phyloP scores from a whole-genome alignment of 495 filamentous ascomycete genomes.

The Penicillium chermesinum region DNA sequence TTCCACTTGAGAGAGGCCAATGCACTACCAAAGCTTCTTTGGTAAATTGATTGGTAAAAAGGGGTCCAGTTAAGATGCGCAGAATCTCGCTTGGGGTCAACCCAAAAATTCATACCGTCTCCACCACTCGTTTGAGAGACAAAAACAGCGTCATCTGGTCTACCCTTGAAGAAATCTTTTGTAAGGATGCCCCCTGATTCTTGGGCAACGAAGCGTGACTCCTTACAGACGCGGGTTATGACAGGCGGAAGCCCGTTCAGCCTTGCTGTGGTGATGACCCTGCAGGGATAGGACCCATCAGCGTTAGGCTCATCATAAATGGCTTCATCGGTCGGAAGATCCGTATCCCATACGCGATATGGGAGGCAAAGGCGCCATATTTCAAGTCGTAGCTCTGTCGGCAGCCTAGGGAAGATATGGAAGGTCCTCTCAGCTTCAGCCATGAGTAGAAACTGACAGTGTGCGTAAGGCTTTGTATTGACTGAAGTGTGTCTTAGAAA shows the following conservation, averaged over 20 bases:
- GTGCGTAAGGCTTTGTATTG: too few species aligned
- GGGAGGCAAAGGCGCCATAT: conserved; percentile 6
- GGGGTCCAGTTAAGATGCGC: conserved; percentile 7
- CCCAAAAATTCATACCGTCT: neutral
- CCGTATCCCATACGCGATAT: conserved; percentile 5
- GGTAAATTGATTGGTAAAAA: conserved; percentile 2
- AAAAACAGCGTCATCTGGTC: neutral
- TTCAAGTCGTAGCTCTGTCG: conserved; percentile 6
- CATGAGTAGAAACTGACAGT: conserved; percentile 1
- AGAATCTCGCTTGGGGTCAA: conserved; percentile 5
- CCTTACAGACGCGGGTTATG: conserved; percentile 5
- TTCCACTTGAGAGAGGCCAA: conserved; percentile 3
- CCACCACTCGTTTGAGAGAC: neutral
- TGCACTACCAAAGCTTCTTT: conserved; percentile 2
- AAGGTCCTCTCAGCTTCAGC: conserved; percentile 2
- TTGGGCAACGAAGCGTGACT: conserved; percentile 4
- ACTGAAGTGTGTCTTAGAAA: too few species aligned
- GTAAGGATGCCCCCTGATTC: conserved; percentile 3
- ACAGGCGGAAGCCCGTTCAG: conserved; percentile 6
- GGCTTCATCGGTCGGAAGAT: neutral
- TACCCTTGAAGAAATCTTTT: neutral
- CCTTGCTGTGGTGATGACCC: neutral
- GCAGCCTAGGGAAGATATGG: conserved; percentile 2
- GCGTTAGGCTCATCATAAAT: neutral
- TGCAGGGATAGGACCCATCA: neutral